Evolutionary conservation across 2,329 filamentous ascomycete genomes (phyloP).

Genomic region (Thermothelomyces thermophilus): DNA sequence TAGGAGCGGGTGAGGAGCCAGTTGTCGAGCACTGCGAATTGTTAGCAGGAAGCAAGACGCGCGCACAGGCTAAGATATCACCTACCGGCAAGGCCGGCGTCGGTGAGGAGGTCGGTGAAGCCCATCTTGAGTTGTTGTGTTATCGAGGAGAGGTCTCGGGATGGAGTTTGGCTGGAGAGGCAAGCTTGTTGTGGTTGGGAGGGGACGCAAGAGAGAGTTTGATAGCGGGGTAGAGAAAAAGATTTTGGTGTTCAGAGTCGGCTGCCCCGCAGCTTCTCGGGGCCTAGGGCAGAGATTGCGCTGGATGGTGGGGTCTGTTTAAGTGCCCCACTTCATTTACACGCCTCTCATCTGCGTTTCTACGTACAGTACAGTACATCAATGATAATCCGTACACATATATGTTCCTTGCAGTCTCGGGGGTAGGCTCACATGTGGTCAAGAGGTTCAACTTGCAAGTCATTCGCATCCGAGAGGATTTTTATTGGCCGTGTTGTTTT

Average conservation of each 20-base stretch:
- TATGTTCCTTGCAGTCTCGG: no score
- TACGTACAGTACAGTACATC: no score
- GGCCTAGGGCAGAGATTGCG: constrained; percentile 17
- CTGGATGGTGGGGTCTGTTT: neutral
- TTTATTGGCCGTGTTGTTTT: no score
- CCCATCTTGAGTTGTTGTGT: constrained; percentile 23
- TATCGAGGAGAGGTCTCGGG: constrained; percentile 6
- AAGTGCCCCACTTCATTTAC: neutral
- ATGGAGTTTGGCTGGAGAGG: neutral
- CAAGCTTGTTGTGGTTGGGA: constrained; percentile 5
- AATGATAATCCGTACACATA: no score
- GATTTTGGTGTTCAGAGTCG: constrained; percentile 16
- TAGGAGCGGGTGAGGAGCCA: constrained; percentile 28
- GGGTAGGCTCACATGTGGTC: no score
- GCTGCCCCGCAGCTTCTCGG: constrained; percentile 15
- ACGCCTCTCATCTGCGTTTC: no score
- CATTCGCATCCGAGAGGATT: no score
- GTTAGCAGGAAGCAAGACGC: neutral
- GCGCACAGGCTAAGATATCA: neutral
- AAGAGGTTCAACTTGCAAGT: no score
- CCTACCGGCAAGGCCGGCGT: constrained; percentile 26
- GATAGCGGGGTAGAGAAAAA: constrained; percentile 23
- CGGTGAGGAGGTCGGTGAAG: constrained; percentile 26
- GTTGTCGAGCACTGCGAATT: constrained; percentile 25
- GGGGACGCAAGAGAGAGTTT: constrained; percentile 9